A percentile compares a stretch with the other conserved stretches of the same genome.
Conservation (phyloP, 1,139 yeast genomes). For the Hemisphaericaspora lyxosophila region DNA sequence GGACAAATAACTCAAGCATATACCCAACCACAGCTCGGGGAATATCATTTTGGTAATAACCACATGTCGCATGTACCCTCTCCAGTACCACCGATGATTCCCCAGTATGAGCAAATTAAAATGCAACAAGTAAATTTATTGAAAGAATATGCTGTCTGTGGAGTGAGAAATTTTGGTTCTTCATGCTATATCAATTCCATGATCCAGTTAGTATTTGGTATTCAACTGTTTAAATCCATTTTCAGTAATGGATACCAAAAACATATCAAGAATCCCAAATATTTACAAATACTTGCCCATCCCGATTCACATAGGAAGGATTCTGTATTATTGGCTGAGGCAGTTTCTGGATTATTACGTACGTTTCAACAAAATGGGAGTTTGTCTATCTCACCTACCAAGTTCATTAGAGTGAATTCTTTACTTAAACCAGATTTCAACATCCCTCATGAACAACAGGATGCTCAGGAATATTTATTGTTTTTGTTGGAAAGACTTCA, state of each 20-base stretch:
- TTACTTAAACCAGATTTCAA: conserved; percentile 60
- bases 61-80: conserved; percentile 2
- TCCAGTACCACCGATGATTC: conserved; percentile 15
- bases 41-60: conserved; percentile 1
- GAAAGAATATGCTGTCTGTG: conserved; percentile 56
- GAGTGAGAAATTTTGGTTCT: conserved; percentile 66
- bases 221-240: conserved; percentile 42
- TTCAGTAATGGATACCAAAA: conserved; percentile 44
- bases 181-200: conserved; percentile 75
- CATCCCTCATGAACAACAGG: conserved; percentile 75
- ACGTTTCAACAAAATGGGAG: conserved; percentile 57
- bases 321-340: conserved; percentile 46
- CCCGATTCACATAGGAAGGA: conserved; percentile 25
- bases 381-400: conserved; percentile 62
- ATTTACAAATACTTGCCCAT: conserved; percentile 19
- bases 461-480: conserved; percentile 72
- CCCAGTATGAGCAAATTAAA: conserved; percentile 22
- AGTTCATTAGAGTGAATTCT: conserved; percentile 56
- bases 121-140: conserved; percentile 28
- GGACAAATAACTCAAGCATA: conserved; percentile 1
- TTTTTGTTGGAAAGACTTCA: conserved; percentile 66
- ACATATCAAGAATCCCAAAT: conserved; percentile 37
- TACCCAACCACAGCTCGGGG: conserved; percentile 3
- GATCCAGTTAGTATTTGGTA: conserved; percentile 63
- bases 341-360: conserved; percentile 40